Conservation (phyloP, 805 yeast species). For the Metschnikowia similis region DNA sequence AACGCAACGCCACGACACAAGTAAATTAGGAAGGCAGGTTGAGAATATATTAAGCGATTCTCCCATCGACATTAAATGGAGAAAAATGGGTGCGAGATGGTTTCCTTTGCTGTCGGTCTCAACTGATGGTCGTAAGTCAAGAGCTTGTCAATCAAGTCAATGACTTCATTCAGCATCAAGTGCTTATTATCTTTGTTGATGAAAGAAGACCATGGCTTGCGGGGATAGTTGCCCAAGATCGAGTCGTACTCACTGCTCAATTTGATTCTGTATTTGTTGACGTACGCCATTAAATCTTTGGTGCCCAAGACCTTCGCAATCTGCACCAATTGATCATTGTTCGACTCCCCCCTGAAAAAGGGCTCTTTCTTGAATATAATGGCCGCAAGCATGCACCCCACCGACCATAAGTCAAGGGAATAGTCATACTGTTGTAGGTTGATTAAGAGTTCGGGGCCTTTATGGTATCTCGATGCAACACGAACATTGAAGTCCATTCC, state of each 20-base stretch:
- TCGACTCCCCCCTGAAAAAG: conserved; percentile 85
- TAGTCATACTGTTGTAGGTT: conserved; percentile 87
- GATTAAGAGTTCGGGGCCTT: conserved; percentile 88
- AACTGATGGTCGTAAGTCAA: conserved; percentile 85
- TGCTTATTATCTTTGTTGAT: conserved; percentile 66
- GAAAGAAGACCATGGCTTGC: conserved; percentile 84
- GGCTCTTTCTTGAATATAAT: conserved; percentile 89
- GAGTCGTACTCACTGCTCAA: conserved; percentile 75
- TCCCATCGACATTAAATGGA: conserved; percentile 4
- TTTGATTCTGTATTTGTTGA: conserved; percentile 65
- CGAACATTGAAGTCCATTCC: conserved; percentile 88
- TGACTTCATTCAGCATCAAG: conserved; percentile 59
- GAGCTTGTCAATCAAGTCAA: conserved; percentile 77
- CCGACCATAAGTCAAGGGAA: conserved; percentile 89
- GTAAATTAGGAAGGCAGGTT: background rate
- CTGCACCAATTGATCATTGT: conserved; percentile 86
- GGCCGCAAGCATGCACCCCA: conserved; percentile 90
- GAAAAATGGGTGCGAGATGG: conserved; percentile 63
- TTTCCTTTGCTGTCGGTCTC: conserved; percentile 83
- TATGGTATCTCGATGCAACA: conserved; percentile 89
- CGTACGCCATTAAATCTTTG: conserved; percentile 65
- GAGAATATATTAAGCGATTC: background rate
- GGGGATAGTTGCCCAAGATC: conserved; percentile 60
- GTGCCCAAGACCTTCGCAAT: conserved; percentile 87
- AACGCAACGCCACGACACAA: background rate